Base-by-base conservation (phyloP, 441 rosid species). In the Viola pubescens region DNA sequence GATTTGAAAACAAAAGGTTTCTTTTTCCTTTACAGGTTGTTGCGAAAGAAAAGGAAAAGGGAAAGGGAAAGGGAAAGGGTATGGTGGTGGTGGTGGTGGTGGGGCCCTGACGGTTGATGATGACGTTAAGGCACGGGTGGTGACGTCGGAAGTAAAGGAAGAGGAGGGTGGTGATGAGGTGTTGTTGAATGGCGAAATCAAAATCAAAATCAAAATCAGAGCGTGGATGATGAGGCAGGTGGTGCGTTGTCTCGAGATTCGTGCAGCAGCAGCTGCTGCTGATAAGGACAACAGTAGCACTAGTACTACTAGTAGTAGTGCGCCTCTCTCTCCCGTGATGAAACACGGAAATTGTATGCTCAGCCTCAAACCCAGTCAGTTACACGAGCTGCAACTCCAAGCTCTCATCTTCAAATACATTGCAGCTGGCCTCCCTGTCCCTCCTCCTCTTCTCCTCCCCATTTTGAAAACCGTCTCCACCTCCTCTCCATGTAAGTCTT, bases 321-420 rank as follows among this genome's bases (percentile, higher is more conserved):
- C 34, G 34, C 34, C 34, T 26, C 34, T 26, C 34, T 1, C 3
- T 26, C 34, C 42, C 42, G 59, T 14, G 63, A 58, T 12, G 49
- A 48, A 62, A 63, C 64, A 59, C 14, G 52, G 60, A 57, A 61
- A 73, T 49, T 38, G 60, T 9, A 26, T 26, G 34, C 34, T 26
- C 34, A 26, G 34, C 34, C 34, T 26, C 34, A 26, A 1, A 26
- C 34, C 34, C 34, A 26, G 34, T 26, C 96, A 88, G 75, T 60
- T 77, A 65, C 48, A 65, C 10, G 88, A 88, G 76, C 79, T 83
- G 69, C 76, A 75, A 50, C 71, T 66, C 47, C 96, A 82, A 63
- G 64, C 67, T 57, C 56, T 79, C 66, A 75, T 83, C 60, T 83
- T 65, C 66, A 70, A 75, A 60, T 73, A 79, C 71, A 65, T 83